phyloP scores from a whole-genome alignment of 345 rosid genomes.

The Microthlaspi erraticum region DNA sequence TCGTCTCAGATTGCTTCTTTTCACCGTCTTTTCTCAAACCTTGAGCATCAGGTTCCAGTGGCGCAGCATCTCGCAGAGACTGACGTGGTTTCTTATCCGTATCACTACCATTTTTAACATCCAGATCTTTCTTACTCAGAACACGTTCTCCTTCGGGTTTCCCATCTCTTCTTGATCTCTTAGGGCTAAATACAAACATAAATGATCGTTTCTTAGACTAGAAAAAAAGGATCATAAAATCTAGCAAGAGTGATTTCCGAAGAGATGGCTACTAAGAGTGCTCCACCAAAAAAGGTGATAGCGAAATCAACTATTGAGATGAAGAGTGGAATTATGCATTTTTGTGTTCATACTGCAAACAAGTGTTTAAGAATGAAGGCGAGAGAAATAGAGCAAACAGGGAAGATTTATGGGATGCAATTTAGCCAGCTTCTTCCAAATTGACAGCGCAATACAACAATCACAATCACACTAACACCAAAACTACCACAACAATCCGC shows the following conservation, averaged over 20 bases:
- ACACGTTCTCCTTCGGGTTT: slow-evolving; percentile 61
- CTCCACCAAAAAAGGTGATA: neutral
- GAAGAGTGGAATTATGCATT: neutral
- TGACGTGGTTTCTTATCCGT: slow-evolving; percentile 52
- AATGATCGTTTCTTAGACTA: neutral
- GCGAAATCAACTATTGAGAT: neutral
- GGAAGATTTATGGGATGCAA: neutral
- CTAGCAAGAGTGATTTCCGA: slow-evolving; percentile 5
- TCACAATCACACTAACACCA: slow-evolving; percentile 1
- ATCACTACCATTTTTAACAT: slow-evolving; percentile 46
- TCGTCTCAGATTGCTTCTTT: slow-evolving; percentile 51
- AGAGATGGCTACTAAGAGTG: neutral
- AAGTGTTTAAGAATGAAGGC: neutral
- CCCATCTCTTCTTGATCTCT: slow-evolving; percentile 79
- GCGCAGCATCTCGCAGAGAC: slow-evolving; percentile 61
- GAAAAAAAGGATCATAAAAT: neutral
- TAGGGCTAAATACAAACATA: slow-evolving; percentile 56
- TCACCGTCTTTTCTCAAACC: slow-evolving; percentile 51
- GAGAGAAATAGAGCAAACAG: neutral
- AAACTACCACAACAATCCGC: neutral
- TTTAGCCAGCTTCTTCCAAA: neutral
- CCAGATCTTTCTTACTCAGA: slow-evolving; percentile 44
- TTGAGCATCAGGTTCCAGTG: slow-evolving; percentile 56
- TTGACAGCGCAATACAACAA: neutral
- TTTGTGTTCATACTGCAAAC: neutral